phyloP scores from a whole-genome alignment of 139 green algal genomes.

The Ulvella scutata region DNA sequence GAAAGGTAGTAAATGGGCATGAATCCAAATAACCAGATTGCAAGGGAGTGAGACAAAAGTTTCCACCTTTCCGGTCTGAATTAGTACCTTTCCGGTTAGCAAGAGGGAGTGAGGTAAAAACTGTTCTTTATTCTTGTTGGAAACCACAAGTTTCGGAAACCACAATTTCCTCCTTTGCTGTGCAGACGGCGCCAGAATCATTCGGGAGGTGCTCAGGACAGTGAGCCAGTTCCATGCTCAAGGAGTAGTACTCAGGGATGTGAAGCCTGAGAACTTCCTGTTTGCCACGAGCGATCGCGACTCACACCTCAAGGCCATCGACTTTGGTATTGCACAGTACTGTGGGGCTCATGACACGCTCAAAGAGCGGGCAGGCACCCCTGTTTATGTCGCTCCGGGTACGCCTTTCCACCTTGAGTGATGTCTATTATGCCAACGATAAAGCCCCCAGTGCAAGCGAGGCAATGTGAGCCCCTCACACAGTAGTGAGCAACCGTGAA shows the following conservation, averaged over 20 bases:
- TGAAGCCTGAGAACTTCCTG: conserved; percentile 73
- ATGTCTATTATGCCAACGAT: too few species aligned
- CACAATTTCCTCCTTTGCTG: neutral
- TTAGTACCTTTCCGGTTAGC: too few species aligned
- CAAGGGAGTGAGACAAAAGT: too few species aligned
- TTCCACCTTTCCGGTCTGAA: too few species aligned
- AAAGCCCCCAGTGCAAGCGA: too few species aligned
- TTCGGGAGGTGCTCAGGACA: conserved; percentile 34
- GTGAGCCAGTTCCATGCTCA: conserved; percentile 55
- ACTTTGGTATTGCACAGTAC: conserved; percentile 58
- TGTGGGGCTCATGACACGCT: conserved; percentile 13
- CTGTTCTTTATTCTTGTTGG: too few species aligned
- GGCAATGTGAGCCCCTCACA: too few species aligned
- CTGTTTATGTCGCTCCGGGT: conserved; percentile 34
- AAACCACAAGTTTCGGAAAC: too few species aligned
- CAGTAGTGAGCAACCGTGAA: too few species aligned
- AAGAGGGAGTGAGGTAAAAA: too few species aligned
- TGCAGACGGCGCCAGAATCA: conserved; percentile 12
- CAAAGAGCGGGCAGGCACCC: conserved; percentile 21
- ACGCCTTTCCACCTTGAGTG: neutral
- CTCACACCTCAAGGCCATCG: conserved; percentile 48
- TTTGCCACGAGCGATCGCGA: conserved; percentile 27
- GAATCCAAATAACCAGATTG: too few species aligned
- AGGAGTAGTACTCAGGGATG: conserved; percentile 47
- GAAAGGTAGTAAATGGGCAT: too few species aligned